phyloP scores from a whole-genome alignment of 495 filamentous ascomycete genomes.

The Eremomyces bilateralis region DNA sequence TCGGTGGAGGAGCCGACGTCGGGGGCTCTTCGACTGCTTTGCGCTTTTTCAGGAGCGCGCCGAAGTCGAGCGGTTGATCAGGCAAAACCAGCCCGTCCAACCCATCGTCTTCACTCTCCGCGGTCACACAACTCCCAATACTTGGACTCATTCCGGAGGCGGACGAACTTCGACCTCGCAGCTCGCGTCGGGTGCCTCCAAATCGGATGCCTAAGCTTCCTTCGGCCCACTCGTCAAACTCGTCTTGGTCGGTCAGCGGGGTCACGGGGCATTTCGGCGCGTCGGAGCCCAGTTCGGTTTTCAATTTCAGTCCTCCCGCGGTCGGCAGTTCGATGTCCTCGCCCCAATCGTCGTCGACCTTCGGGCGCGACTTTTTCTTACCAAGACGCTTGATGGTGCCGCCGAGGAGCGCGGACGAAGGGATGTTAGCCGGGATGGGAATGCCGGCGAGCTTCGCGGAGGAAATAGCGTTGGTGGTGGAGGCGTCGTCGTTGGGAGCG shows the following conservation, averaged over 20 bases:
- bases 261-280: conserved; percentile 18
- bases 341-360: conserved; percentile 73
- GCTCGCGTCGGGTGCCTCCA: conserved; percentile 54
- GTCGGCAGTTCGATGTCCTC: conserved; percentile 69
- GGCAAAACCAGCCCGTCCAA: conserved; percentile 73
- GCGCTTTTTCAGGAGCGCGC: conserved; percentile 48
- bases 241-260: conserved; percentile 32
- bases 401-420: conserved; percentile 80
- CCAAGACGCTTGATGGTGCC: conserved; percentile 87
- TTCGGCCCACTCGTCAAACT: conserved; percentile 85
- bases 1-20: conserved; percentile 7
- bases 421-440: conserved; percentile 71
- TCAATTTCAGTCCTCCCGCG: conserved; percentile 16
- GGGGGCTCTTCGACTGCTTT: conserved; percentile 14
- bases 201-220: conserved; percentile 75
- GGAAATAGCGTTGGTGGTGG: conserved; percentile 62
- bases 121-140: conserved; percentile 67
- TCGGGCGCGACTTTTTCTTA: conserved; percentile 48
- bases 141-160: conserved; percentile 80
- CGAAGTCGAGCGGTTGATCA: conserved; percentile 59
- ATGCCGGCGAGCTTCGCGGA: conserved; percentile 78
- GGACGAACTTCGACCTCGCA: conserved; percentile 64
- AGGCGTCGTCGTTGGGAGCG: conserved; percentile 55
- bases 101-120: conserved; percentile 86
- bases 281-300: conserved; percentile 20